Percentiles rank a stretch among this genome's conserved stretches.
phyloP scores from a whole-genome alignment of 352 stramenopile genomes.

The Globisporangium echinulatum region DNA sequence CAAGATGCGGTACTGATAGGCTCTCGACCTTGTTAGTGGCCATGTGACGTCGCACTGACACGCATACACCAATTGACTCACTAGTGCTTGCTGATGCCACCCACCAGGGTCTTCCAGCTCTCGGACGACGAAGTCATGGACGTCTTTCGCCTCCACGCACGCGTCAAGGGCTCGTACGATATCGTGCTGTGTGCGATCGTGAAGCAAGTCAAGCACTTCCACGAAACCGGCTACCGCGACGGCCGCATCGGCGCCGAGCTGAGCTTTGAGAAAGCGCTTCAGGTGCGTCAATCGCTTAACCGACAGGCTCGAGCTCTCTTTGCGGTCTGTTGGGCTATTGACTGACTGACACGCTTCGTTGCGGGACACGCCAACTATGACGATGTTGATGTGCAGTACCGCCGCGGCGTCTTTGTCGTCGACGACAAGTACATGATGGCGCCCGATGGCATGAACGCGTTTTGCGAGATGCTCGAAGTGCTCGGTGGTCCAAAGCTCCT shows the following conservation, averaged over 20 bases:
- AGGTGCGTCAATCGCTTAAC: slow-evolving; percentile 17
- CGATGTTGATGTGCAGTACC: slow-evolving; percentile 19
- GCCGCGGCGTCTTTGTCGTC: slow-evolving; percentile 50
- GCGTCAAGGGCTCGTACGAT: slow-evolving; percentile 88
- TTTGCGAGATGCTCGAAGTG: slow-evolving; percentile 54
- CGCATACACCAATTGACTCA: background rate
- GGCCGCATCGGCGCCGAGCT: slow-evolving; percentile 70
- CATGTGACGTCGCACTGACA: background rate
- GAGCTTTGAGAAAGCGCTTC: slow-evolving; percentile 49
- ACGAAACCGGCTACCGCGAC: slow-evolving; percentile 87
- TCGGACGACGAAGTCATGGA: slow-evolving; percentile 78
- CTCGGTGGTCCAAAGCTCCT: slow-evolving; percentile 57
- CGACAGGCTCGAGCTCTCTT: too few species aligned
- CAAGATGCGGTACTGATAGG: slow-evolving; percentile 30
- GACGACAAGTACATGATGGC: slow-evolving; percentile 32
- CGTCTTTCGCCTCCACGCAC: slow-evolving; percentile 73
- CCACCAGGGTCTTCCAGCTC: slow-evolving; percentile 75
- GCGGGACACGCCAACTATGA: too few species aligned
- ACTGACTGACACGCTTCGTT: too few species aligned
- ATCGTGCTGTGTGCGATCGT: slow-evolving; percentile 88
- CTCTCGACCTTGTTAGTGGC: too few species aligned
- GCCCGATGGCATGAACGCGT: slow-evolving; percentile 31
- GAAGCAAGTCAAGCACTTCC: slow-evolving; percentile 92
- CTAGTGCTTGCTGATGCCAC: background rate
- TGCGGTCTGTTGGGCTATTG: too few species aligned